A percentile compares a stretch with the other conserved stretches of the same genome.
These are phyloP conservation scores for Licmophora abbreviata DNA, from an alignment of 108 stramenopile genomes.

Conservation along the genomic window DNA sequence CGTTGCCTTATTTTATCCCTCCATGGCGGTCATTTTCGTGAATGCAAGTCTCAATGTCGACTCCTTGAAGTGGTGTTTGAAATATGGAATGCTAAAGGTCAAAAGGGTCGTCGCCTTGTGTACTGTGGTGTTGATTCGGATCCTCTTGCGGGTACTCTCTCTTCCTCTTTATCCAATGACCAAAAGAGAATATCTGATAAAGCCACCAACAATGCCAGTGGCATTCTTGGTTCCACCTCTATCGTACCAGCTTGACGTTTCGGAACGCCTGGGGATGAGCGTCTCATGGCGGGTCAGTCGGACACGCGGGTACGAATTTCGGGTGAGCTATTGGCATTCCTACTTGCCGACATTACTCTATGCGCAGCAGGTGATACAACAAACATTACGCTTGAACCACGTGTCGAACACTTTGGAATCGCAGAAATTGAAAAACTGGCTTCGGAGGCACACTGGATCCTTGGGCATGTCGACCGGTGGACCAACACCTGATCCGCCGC, in stretches of 20 bases:
- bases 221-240: conserved; percentile 8
- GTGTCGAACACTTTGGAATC: not conserved
- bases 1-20: conserved; percentile 53
- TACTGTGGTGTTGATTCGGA: conserved; percentile 14
- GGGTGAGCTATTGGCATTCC: conserved; percentile 46
- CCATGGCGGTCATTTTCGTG: conserved; percentile 32
- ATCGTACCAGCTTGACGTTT: conserved; percentile 36
- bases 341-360: conserved; percentile 51
- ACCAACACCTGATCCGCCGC: conserved; percentile 49
- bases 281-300: conserved; percentile 46
- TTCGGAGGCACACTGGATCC: conserved; percentile 34
- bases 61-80: conserved; percentile 44
- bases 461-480: conserved; percentile 40
- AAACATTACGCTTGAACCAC: not conserved
- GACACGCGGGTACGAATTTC: conserved; percentile 45
- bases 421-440: conserved; percentile 13
- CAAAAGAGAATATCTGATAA: conserved; percentile 2
- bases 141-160: conserved; percentile 2
- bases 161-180: conserved; percentile 2
- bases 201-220: not conserved
- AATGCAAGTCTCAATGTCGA: conserved; percentile 54
- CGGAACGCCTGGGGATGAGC: conserved; percentile 56
- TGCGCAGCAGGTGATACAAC: conserved; percentile 21
- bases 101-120: conserved; percentile 15
- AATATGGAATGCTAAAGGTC: conserved; percentile 20